Conservation (phyloP, 1,139 yeast species). For the Lodderomyces metapsilosis region DNA sequence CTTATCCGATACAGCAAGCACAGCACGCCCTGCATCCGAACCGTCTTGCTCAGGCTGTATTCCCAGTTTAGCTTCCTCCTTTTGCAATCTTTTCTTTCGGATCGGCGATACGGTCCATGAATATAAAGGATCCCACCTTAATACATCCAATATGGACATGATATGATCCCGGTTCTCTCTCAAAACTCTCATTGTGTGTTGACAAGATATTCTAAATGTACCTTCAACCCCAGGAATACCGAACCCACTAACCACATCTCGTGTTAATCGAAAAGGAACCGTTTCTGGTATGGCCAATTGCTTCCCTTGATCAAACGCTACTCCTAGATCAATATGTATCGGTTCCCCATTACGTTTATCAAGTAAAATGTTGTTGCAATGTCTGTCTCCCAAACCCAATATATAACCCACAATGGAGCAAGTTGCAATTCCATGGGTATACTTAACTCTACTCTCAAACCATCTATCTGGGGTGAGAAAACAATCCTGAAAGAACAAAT, state of each 20-base stretch:
- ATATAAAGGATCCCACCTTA: constrained; percentile 90
- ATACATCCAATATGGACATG: constrained; percentile 77
- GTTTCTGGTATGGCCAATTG: constrained; percentile 84
- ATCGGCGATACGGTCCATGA: constrained; percentile 85
- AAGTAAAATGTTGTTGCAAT: constrained; percentile 83
- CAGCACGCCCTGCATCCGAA: constrained; percentile 79
- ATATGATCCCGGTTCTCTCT: constrained; percentile 68
- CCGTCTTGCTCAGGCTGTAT: constrained; percentile 49
- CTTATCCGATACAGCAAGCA: constrained; percentile 70
- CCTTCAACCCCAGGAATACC: constrained; percentile 85
- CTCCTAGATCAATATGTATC: constrained; percentile 93
- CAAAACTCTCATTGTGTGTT: constrained; percentile 68
- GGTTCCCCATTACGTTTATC: constrained; percentile 85
- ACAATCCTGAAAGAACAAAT: constrained; percentile 68
- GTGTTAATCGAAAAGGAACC: constrained; percentile 87
- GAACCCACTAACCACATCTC: constrained; percentile 91
- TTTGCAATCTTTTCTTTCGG: constrained; percentile 56
- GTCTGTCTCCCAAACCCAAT: constrained; percentile 93
- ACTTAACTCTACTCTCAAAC: constrained; percentile 64
- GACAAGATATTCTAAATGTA: constrained; percentile 67
- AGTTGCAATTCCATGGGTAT: constrained; percentile 79
- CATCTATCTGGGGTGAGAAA: constrained; percentile 69
- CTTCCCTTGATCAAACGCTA: constrained; percentile 92
- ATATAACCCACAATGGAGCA: constrained; percentile 85
- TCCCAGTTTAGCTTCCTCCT: constrained; percentile 22